Percentiles rank a stretch among this genome's conserved stretches.
These are phyloP conservation scores for Crithidia brevicula DNA, from an alignment of 208 protist species.

Conservation along the genomic window DNA sequence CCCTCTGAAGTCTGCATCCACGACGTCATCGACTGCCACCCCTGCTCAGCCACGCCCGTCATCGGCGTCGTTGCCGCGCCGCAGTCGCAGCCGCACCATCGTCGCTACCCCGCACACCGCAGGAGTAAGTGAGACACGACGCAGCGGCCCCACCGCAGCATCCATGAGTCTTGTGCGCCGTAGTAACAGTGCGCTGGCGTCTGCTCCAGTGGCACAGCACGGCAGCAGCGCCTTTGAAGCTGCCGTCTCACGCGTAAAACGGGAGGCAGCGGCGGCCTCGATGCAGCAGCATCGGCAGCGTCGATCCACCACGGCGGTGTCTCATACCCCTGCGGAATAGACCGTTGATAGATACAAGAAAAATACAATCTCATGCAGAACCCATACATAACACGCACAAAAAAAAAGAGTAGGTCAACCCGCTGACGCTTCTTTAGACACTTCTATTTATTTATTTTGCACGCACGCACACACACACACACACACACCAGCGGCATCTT, in stretches of 20 bases:
- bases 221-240: slow-evolving; percentile 30
- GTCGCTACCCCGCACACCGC: not conserved
- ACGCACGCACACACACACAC: too few relatives aligned
- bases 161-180: slow-evolving; percentile 33
- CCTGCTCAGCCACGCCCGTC: not conserved
- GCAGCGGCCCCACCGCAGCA: not conserved
- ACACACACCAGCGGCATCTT: too few relatives aligned
- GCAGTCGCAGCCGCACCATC: slow-evolving; percentile 8
- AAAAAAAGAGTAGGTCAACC: too few relatives aligned
- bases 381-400: too few relatives aligned
- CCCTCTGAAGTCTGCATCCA: slow-evolving; percentile 11
- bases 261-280: slow-evolving; percentile 18
- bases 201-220: not conserved
- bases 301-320: slow-evolving; percentile 3
- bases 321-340: not conserved
- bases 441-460: too few relatives aligned
- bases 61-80: slow-evolving; percentile 5
- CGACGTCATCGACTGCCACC: too few relatives aligned
- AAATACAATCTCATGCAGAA: not conserved
- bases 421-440: too few relatives aligned
- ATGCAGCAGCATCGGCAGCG: not conserved
- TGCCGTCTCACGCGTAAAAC: slow-evolving; percentile 31
- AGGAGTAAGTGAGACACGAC: not conserved
- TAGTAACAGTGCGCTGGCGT: slow-evolving; percentile 16
- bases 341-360: not conserved